These are phyloP conservation scores for Candida nitratophila DNA, from an alignment of 805 yeast genomes.

Conservation along the genomic window DNA sequence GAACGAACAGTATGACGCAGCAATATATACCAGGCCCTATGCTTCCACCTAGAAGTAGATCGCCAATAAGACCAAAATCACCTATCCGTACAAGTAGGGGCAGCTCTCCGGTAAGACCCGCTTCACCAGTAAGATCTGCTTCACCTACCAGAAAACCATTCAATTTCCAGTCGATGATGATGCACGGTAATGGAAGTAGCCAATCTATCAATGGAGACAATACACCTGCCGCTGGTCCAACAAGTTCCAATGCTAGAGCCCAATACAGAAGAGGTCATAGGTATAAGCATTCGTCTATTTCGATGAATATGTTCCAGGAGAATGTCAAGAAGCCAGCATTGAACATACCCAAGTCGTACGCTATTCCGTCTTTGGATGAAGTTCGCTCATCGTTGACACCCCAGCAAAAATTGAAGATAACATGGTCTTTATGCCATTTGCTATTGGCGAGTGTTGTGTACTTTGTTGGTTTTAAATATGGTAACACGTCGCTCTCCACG, in stretches of 20 bases:
- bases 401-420: conserved; percentile 50
- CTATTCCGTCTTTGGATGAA: conserved; percentile 67
- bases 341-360: conserved; percentile 55
- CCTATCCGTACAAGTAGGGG: conserved; percentile 17
- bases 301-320: conserved; percentile 92
- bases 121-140: conserved; percentile 20
- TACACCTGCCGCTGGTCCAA: too few relatives aligned
- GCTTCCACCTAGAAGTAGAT: conserved; percentile 15
- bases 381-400: conserved; percentile 50
- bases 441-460: conserved; percentile 49
- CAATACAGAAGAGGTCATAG: conserved; percentile 89
- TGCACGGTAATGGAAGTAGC: conserved; percentile 21
- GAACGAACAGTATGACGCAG: conserved; percentile 12
- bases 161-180: conserved; percentile 51
- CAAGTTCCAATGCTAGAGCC: conserved; percentile 31
- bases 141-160: conserved; percentile 44
- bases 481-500: conserved; percentile 59
- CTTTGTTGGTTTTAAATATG: conserved; percentile 48
- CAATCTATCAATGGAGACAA: conserved; percentile 1
- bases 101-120: conserved; percentile 19
- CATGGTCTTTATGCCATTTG: conserved; percentile 55
- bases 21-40: conserved; percentile 17
- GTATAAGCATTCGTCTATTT: conserved; percentile 92
- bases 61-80: conserved; percentile 19
- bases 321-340: conserved; percentile 45